phyloP scores from a whole-genome alignment of 768 basidiomycete species.

The Strobilomyces dryophilus region DNA sequence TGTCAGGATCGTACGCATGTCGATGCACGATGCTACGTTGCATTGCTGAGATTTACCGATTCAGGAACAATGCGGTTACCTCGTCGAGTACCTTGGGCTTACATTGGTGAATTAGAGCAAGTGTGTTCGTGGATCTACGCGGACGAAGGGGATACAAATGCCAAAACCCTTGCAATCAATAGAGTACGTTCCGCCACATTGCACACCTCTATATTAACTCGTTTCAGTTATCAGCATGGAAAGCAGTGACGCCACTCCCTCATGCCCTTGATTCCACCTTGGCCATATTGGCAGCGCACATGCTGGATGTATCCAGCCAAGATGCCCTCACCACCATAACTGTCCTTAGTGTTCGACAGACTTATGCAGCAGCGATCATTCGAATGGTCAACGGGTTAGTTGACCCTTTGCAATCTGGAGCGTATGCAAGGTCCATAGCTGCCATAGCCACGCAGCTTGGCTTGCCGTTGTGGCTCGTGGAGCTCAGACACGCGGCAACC shows the following conservation, averaged over 20 bases:
- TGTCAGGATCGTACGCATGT: no score
- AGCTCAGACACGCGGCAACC: slow-evolving; percentile 90
- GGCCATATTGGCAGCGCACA: slow-evolving; percentile 54
- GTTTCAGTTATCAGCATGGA: slow-evolving; percentile 74
- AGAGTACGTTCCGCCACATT: slow-evolving; percentile 44
- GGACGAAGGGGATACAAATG: slow-evolving; percentile 55
- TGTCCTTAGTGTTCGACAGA: slow-evolving; percentile 60
- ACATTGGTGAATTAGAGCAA: slow-evolving; percentile 65
- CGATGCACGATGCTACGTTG: no score
- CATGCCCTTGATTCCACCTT: slow-evolving; percentile 76
- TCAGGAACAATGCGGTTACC: slow-evolving; percentile 60
- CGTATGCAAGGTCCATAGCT: slow-evolving; percentile 87
- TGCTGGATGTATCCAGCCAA: slow-evolving; percentile 44
- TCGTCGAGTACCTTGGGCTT: slow-evolving; percentile 77
- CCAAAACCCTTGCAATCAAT: slow-evolving; percentile 56
- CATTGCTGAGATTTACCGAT: background rate
- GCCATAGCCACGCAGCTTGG: slow-evolving; percentile 84
- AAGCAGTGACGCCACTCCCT: slow-evolving; percentile 66
- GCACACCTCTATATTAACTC: slow-evolving; percentile 6
- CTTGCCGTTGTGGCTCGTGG: slow-evolving; percentile 85
- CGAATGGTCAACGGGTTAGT: slow-evolving; percentile 93
- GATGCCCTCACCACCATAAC: slow-evolving; percentile 24
- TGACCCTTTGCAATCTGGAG: slow-evolving; percentile 86
- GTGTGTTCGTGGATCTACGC: slow-evolving; percentile 72
- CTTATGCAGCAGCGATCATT: slow-evolving; percentile 77